Evolutionary conservation across 345 rosid genomes (phyloP), one percentile per base, ranked within the genome.

Genomic region (Trapa bicornis): DNA sequence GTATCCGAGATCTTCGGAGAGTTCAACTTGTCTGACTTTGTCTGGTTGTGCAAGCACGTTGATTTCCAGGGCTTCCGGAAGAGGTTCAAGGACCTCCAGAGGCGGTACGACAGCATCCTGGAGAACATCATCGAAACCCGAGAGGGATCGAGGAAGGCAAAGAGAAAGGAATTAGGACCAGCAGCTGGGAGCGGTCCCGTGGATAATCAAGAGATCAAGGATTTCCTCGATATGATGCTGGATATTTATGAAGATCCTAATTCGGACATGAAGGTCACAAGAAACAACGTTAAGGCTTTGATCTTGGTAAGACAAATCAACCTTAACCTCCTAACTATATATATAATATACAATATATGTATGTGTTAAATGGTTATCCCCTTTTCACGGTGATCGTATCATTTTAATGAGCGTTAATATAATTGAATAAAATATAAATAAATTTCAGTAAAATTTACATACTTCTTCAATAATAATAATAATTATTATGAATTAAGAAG

Each of bases 1-100:
- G 82, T 84, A 66, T 79, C 83, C 0, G 50, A 76, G 70, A 68
- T 84, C 12, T 81, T 81, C 7, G 85, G 83, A 4, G 82, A 79
- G 61, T 79, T 84, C 69, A 79, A 81, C 29, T 38, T 79, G 15
- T 84, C 82, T 5, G 87, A 84, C 41, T 63, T 74, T 36, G 70
- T 84, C 15, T 81, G 83, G 85, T 67, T 84, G 4, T 76, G 65
- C 60, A 81, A 68, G 68, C 68, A 76, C n/a, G 14, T 77, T 0
- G 81, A 84, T 43, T 54, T 84, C 39, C 76, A 79, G 65, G 87
- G 85, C 0, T 72, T 70, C 16, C 52, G 64, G 38, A 71, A 54
- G 70, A 74, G 82, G 62, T 53, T 76, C 5, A 67, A 74, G 68
- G 75, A 78, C 36, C 67, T 74, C 2, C 72, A 74, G 37, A 45